Evolutionary conservation across 208 protist species (phyloP).

Genomic region (Vickermania spadyakhi): DNA sequence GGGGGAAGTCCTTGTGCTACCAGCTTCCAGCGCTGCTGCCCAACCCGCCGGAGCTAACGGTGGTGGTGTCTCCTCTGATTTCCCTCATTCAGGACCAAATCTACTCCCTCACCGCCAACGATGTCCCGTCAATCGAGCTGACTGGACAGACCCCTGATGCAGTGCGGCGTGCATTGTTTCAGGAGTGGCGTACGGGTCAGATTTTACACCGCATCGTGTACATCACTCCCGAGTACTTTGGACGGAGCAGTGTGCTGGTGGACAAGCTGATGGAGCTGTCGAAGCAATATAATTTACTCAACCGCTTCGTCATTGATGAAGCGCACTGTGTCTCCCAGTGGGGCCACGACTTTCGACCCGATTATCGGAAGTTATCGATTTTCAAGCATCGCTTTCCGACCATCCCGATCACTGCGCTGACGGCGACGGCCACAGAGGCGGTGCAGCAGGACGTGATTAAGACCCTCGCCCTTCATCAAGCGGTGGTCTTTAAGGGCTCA

Average conservation of each 20-base stretch:
- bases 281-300: conserved; percentile 30
- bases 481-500: conserved; percentile 75
- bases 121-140: conserved; percentile 71
- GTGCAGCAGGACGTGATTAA: conserved; percentile 88
- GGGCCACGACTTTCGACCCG: conserved; percentile 94
- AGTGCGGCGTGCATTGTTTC: conserved; percentile 44
- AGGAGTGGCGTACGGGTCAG: conserved; percentile 43
- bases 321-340: conserved; percentile 96
- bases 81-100: conserved; percentile 97
- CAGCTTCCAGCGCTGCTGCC: conserved; percentile 90
- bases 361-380: conserved; percentile 68
- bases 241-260: conserved; percentile 66
- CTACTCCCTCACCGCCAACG: conserved; percentile 65
- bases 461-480: conserved; percentile 40
- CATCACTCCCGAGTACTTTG: conserved; percentile 87
- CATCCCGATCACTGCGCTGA: conserved; percentile 74
- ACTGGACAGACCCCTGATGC: conserved; percentile 65
- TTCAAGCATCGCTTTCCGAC: conserved; percentile 57
- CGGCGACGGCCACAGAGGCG: conserved; percentile 69
- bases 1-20: conserved; percentile 95
- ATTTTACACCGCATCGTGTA: conserved; percentile 71
- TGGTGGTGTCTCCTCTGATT: conserved; percentile 95
- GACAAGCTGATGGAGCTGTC: conserved; percentile 35
- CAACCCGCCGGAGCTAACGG: conserved; percentile 72
- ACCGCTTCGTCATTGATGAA: conserved; percentile 92